phyloP scores from a whole-genome alignment of 2,329 filamentous ascomycete genomes.

The Paramyrothecium sp. region DNA sequence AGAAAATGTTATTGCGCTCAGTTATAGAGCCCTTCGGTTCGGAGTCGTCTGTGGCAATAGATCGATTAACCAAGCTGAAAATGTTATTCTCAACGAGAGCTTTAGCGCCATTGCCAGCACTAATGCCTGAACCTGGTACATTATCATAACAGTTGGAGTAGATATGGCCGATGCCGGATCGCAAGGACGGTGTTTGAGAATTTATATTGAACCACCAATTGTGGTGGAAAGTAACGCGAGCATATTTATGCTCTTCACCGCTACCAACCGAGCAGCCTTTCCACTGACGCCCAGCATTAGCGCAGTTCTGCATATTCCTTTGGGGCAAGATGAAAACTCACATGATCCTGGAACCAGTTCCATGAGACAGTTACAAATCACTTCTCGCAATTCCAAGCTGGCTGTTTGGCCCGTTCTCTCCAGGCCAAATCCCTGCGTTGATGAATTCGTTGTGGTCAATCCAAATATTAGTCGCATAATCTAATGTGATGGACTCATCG shows the following conservation, averaged over 20 bases:
- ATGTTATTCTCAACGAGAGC: slow-evolving; percentile 52
- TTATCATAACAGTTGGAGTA: slow-evolving; percentile 41
- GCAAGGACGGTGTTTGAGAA: slow-evolving; percentile 55
- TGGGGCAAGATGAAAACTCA: not conserved
- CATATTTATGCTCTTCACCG: slow-evolving; percentile 56
- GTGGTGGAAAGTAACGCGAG: slow-evolving; percentile 58
- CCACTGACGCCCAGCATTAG: slow-evolving; percentile 7
- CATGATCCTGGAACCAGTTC: slow-evolving; percentile 39
- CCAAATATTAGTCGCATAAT: slow-evolving; percentile 44
- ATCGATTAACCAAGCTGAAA: slow-evolving; percentile 42
- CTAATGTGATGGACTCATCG: slow-evolving; percentile 49
- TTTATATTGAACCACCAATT: slow-evolving; percentile 61
- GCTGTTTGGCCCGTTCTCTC: slow-evolving; percentile 39
- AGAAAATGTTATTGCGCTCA: slow-evolving; percentile 42
- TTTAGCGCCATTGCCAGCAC: slow-evolving; percentile 51
- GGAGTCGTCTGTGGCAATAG: slow-evolving; percentile 41
- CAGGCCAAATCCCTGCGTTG: slow-evolving; percentile 28
- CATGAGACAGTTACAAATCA: slow-evolving; percentile 40
- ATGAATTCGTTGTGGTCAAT: slow-evolving; percentile 39
- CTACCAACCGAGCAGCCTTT: slow-evolving; percentile 58
- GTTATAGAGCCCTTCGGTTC: slow-evolving; percentile 41
- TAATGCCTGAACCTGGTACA: slow-evolving; percentile 44
- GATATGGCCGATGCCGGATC: slow-evolving; percentile 59
- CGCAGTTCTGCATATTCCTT: not conserved
- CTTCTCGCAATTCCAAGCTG: slow-evolving; percentile 38